Base-by-base conservation (phyloP, 2,329 filamentous ascomycete species). In the Talaromyces sp. region DNA sequence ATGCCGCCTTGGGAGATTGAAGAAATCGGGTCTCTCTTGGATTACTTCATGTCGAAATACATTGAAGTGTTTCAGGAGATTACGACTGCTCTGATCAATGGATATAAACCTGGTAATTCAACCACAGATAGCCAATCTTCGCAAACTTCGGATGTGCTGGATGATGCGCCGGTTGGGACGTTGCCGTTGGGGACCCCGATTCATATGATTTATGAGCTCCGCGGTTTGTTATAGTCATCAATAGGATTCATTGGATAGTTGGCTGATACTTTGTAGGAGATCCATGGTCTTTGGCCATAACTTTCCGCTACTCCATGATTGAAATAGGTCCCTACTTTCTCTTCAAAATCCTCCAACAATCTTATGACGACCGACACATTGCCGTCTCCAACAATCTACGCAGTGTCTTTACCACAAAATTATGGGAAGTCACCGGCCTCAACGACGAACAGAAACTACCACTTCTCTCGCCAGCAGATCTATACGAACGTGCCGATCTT, bases 1-100 rank as follows among this genome's bases (percentile, higher is more conserved):
- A 67, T 73, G 58, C 61, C 69, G 2, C 67, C 68, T 11, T 73
- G 70, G 71, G 70, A 72, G 57, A 56, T 62, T n/a, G 65, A 68
- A 3, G 70, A 73, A 33, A 66, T 72, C 7, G 68, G 58, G 7
- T 68, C 68, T 54, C n/a, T 72, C 15, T 66, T 58, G 65, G 8
- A 50, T 8, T 67, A 69, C 52, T 43, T 66, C 45, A 47, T 10
- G 15, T 50, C 10, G 61, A 69, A 37, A 56, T 70, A 61, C 15
- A 50, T 39, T 5, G 43, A 50, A 7, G 45, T 61, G 1, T 61
- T 50, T 7, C 43, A 50, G 19, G 59, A 61, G 31, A 61, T 61
- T 50, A 50, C 31, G 7, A 17, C 58, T 4, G n/a, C 27, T 11
- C 41, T 61, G 15, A 35, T 37, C 5, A 45, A 49, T 49, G 17